These are phyloP conservation scores for Russula dissimulans DNA, from an alignment of 768 basidiomycete genomes.

Conservation along the genomic window DNA sequence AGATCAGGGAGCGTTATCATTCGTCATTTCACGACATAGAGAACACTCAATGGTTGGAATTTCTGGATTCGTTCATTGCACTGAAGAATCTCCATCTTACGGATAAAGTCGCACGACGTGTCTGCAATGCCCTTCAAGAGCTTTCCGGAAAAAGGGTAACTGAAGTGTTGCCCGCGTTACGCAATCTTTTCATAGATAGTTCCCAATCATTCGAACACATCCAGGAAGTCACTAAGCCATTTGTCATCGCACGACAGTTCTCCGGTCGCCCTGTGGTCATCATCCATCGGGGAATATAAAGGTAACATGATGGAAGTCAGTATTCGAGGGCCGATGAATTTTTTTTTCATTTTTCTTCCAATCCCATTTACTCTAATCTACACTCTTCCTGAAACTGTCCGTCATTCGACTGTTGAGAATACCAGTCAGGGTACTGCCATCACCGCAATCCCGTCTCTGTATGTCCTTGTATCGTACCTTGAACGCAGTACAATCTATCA, in stretches of 20 bases:
- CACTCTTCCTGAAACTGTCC: no score
- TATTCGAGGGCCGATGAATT: no score
- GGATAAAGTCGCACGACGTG: background rate
- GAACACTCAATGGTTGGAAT: background rate
- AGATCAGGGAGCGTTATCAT: background rate
- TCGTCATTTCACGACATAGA: background rate
- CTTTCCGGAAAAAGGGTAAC: background rate
- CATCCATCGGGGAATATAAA: no score
- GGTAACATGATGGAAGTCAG: no score
- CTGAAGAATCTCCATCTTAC: background rate
- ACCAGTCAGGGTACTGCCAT: no score
- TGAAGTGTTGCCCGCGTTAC: background rate
- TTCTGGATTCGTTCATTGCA: background rate
- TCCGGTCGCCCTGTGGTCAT: no score
- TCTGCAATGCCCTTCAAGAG: background rate
- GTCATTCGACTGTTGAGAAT: no score
- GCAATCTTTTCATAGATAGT: background rate
- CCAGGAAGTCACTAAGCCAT: background rate
- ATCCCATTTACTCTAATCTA: no score
- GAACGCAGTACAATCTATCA: no score
- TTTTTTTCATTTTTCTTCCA: no score
- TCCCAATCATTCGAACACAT: background rate
- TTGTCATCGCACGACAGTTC: background rate
- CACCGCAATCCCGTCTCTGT: no score
- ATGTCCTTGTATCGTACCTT: no score